These are phyloP conservation scores for Ceratocystiopsis sp. DNA, from an alignment of 2,329 filamentous ascomycete genomes.

Conservation along the genomic window DNA sequence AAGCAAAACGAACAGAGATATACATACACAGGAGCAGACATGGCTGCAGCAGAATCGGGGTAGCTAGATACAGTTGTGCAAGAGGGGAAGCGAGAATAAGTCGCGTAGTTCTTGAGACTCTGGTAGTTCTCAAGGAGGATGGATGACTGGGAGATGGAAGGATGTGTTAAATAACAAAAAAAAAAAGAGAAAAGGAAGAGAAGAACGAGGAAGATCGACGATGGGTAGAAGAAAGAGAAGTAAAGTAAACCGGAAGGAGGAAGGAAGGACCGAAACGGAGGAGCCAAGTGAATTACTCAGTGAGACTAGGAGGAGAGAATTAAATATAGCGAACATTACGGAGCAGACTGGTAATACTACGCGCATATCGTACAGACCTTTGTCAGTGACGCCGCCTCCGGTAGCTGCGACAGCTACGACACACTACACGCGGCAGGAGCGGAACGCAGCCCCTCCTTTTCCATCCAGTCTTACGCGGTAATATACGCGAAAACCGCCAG, in stretches of 20 bases:
- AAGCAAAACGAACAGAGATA: neutral
- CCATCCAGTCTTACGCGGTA: too few species aligned
- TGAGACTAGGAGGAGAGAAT: too few species aligned
- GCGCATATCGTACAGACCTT: too few species aligned
- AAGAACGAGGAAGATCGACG: neutral
- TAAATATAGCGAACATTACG: too few species aligned
- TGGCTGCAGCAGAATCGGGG: constrained; percentile 16
- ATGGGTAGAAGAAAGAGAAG: constrained; percentile 5
- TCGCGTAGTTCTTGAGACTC: neutral
- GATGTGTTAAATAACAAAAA: neutral
- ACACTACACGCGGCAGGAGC: too few species aligned
- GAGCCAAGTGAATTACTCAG: too few species aligned
- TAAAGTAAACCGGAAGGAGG: constrained; percentile 1
- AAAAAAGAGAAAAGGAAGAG: neutral
- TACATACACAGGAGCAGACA: constrained; percentile 52
- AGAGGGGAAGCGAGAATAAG: neutral
- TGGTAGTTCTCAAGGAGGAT: neutral
- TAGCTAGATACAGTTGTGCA: neutral
- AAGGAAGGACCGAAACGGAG: neutral
- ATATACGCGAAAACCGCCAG: too few species aligned
- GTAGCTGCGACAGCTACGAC: too few species aligned
- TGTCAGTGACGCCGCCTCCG: too few species aligned
- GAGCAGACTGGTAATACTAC: too few species aligned
- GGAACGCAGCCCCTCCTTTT: too few species aligned
- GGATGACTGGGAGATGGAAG: neutral